Conservation (phyloP, 1,284 basidiomycete species). For the Puccinia novopanici region DNA sequence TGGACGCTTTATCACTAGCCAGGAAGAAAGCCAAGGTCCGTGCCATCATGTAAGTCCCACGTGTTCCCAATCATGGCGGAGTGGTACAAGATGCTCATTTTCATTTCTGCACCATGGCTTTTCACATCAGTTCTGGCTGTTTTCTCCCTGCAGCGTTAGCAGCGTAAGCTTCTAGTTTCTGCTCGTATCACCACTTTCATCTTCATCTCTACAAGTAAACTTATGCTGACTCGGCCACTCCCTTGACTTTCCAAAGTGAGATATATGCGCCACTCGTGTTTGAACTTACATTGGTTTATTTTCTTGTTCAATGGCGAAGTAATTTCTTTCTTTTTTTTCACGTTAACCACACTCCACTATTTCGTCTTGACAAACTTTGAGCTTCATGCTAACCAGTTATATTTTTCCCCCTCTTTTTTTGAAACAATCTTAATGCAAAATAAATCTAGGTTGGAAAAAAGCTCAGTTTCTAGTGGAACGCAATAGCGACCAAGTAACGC, state of each 20-base stretch:
- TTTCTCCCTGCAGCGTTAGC: slow-evolving; percentile 18
- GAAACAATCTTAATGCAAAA: not conserved
- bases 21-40: slow-evolving; percentile 10
- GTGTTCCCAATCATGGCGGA: not conserved
- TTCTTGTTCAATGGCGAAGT: slow-evolving; percentile 19
- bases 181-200: not conserved
- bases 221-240: not conserved
- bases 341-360: too few relatives aligned
- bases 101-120: not conserved
- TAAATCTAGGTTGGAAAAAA: slow-evolving; percentile 8
- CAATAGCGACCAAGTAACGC: not conserved
- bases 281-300: slow-evolving; percentile 18
- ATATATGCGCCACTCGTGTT: slow-evolving; percentile 22
- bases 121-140: slow-evolving; percentile 9
- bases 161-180: slow-evolving; percentile 18
- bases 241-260: not conserved
- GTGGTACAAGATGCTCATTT: not conserved
- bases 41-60: slow-evolving; percentile 8
- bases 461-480: slow-evolving; percentile 20
- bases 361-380: not conserved
- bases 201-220: not conserved
- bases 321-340: not conserved
- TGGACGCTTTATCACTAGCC: not conserved
- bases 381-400: not conserved
- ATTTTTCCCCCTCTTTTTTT: not conserved